These are phyloP conservation scores for Eragrostis nindensis DNA, from an alignment of 176 grass and related monocot species.

Conservation along the genomic window DNA sequence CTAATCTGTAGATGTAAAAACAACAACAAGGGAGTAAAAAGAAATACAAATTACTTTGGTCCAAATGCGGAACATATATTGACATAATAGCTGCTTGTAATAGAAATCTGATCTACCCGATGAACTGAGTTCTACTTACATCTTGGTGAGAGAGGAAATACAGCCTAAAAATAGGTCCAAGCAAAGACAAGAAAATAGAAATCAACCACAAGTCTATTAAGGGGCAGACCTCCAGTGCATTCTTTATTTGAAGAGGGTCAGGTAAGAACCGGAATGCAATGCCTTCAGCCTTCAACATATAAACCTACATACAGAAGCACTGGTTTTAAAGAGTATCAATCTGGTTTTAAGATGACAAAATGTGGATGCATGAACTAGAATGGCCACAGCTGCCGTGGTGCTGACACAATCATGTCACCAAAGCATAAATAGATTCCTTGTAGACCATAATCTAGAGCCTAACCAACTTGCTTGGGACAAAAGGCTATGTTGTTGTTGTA, in stretches of 20 bases:
- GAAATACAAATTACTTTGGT: neutral
- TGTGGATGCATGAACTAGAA: neutral
- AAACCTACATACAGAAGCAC: constrained; percentile 62
- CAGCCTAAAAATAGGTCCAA: constrained; percentile 6
- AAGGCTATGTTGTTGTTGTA: too few species aligned
- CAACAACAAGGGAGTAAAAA: neutral
- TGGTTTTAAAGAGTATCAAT: neutral
- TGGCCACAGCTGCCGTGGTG: neutral
- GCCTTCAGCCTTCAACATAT: constrained; percentile 98
- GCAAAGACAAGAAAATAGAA: constrained; percentile 37
- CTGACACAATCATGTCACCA: neutral
- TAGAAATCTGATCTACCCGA: neutral
- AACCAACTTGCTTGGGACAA: too few species aligned
- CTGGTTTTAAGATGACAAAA: neutral
- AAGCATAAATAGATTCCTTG: constrained; percentile 6
- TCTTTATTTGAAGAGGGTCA: constrained; percentile 96
- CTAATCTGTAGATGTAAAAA: neutral
- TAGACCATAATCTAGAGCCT: too few species aligned
- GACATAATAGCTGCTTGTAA: neutral
- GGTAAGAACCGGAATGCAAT: constrained; percentile 95
- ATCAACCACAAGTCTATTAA: constrained; percentile 13
- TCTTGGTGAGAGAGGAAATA: neutral
- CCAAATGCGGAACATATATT: neutral
- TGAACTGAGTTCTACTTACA: neutral
- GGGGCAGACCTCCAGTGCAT: constrained; percentile 72